Conservation (phyloP, 192 early-diverging fungal genomes). For the Phlyctochytrium planicorne region DNA sequence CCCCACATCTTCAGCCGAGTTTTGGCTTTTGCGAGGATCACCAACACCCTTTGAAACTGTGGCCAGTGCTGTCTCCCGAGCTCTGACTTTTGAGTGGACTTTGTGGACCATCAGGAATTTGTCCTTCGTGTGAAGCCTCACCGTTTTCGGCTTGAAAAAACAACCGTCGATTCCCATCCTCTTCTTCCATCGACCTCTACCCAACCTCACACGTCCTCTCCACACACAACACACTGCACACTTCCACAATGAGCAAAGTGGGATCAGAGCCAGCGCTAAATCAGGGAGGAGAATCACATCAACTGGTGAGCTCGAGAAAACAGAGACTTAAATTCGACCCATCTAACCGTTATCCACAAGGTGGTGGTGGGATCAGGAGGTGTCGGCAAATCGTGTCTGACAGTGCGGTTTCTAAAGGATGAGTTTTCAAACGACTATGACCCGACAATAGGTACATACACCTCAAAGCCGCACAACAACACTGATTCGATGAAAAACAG, state of each 20-base stretch:
- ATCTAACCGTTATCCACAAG: slow-evolving; percentile 19
- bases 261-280: not conserved
- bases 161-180: too few relatives aligned
- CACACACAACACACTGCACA: too few relatives aligned
- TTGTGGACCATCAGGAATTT: too few relatives aligned
- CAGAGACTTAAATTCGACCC: not conserved
- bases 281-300: not conserved
- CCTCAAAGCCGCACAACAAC: not conserved
- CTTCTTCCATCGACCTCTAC: too few relatives aligned
- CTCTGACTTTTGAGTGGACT: too few relatives aligned
- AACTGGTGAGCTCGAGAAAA: not conserved
- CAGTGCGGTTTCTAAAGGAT: slow-evolving; percentile 59
- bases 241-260: not conserved
- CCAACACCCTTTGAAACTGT: too few relatives aligned
- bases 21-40: too few relatives aligned
- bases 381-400: slow-evolving; percentile 63
- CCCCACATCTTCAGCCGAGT: too few relatives aligned
- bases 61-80: too few relatives aligned
- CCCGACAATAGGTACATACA: slow-evolving; percentile 49
- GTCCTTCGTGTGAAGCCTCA: too few relatives aligned
- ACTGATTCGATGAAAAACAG: slow-evolving; percentile 18
- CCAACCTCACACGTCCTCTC: too few relatives aligned
- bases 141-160: too few relatives aligned
- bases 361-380: slow-evolving; percentile 62
- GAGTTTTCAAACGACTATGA: slow-evolving; percentile 61